Evolutionary conservation across 441 rosid species (phyloP).

Genomic region (Erodium texanum): DNA sequence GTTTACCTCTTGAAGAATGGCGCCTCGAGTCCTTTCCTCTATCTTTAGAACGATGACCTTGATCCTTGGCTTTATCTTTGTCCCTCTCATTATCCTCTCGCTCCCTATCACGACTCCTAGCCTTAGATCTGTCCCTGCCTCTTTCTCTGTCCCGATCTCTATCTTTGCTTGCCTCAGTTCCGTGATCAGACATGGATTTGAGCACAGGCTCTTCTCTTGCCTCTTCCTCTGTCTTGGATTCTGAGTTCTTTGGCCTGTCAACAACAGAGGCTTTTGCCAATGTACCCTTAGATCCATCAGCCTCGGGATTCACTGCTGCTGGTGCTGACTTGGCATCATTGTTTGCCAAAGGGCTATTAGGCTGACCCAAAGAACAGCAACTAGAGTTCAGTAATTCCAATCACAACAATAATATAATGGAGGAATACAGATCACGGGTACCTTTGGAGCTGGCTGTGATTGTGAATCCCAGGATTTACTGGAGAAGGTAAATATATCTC

Average conservation of each 20-base stretch:
- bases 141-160: conserved; percentile 43
- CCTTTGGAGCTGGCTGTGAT: conserved; percentile 48
- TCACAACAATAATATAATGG: no score
- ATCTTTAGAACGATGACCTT: conserved; percentile 56
- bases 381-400: neutral
- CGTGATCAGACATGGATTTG: conserved; percentile 44
- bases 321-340: conserved; percentile 32
- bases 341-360: conserved; percentile 30
- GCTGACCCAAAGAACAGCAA: conserved; percentile 37
- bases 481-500: conserved; percentile 51
- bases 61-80: conserved; percentile 45
- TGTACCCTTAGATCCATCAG: conserved; percentile 42
- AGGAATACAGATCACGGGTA: conserved; percentile 4
- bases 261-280: conserved; percentile 30
- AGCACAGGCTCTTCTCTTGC: conserved; percentile 30
- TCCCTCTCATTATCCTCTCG: conserved; percentile 36
- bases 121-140: conserved; percentile 38
- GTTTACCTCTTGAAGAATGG: conserved; percentile 63
- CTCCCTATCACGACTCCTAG: conserved; percentile 48
- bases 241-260: conserved; percentile 51
- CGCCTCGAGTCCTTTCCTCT: conserved; percentile 62
- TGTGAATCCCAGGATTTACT: conserved; percentile 44
- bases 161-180: conserved; percentile 30
- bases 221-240: conserved; percentile 42
- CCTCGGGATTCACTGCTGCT: conserved; percentile 29